A percentile compares a stretch with the other conserved stretches of the same genome.
phyloP scores from a whole-genome alignment of 768 basidiomycete species.

The Boletus rufocinnamomeus region DNA sequence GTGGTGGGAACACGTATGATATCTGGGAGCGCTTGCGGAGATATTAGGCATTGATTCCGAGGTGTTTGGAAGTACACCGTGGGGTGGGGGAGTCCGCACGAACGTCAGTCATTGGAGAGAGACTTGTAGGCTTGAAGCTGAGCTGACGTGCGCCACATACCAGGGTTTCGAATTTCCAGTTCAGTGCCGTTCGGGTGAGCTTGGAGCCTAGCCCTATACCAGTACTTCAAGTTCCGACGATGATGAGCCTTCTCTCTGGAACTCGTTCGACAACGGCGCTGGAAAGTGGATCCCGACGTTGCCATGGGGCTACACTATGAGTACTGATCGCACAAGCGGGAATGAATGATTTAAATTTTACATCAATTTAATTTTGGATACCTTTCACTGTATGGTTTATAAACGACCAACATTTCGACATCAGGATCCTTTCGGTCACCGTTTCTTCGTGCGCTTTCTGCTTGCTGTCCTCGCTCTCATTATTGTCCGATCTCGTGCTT shows the following conservation, averaged over 20 bases:
- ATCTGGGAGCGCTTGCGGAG: no score
- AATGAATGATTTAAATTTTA: no score
- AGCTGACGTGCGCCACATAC: not conserved
- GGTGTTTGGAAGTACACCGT: no score
- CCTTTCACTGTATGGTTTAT: not conserved
- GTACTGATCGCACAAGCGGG: slow-evolving; percentile 5
- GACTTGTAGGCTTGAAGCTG: not conserved
- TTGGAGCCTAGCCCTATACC: slow-evolving; percentile 29
- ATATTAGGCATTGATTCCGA: no score
- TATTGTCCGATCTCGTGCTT: no score
- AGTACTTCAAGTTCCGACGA: slow-evolving; percentile 35
- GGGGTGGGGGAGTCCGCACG: slow-evolving; percentile 55
- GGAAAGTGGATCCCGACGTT: slow-evolving; percentile 20
- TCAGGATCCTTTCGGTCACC: no score
- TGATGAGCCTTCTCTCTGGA: slow-evolving; percentile 13
- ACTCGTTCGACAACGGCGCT: slow-evolving; percentile 9
- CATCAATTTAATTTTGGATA: not conserved
- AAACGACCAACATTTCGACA: slow-evolving; percentile 10
- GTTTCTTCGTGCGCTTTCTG: no score
- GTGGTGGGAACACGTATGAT: no score
- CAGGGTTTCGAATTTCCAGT: slow-evolving; percentile 44
- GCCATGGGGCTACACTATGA: slow-evolving; percentile 17
- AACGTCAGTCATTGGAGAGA: slow-evolving; percentile 41
- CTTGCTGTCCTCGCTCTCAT: not conserved
- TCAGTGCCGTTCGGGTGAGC: slow-evolving; percentile 33